Evolutionary conservation across 2,329 filamentous ascomycete genomes (phyloP).

Genomic region (Penicillium vulpinum): DNA sequence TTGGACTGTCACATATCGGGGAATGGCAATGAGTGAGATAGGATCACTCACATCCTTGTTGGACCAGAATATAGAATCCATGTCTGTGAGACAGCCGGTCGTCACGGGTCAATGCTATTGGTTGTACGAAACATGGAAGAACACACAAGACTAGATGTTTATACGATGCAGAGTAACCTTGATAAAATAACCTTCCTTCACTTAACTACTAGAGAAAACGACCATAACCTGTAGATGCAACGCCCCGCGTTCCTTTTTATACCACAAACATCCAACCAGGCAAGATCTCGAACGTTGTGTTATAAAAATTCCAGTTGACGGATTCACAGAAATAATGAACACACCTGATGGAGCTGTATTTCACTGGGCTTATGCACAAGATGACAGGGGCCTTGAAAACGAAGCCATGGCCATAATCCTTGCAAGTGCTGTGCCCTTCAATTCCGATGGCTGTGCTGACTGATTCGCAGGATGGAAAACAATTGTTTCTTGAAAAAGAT

Average conservation of each 20-base stretch:
- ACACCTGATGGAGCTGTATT: background rate
- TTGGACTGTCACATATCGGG: background rate
- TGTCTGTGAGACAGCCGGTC: background rate
- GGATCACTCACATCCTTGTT: background rate
- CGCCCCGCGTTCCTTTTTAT: background rate
- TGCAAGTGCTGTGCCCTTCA: background rate
- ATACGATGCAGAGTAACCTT: background rate
- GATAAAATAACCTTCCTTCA: background rate
- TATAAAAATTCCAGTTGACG: background rate
- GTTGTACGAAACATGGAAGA: background rate
- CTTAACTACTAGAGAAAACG: background rate
- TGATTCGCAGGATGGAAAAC: background rate
- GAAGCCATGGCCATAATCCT: background rate
- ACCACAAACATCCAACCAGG: background rate
- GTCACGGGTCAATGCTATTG: background rate
- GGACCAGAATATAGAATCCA: background rate
- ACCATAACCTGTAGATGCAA: background rate
- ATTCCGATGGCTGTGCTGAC: background rate
- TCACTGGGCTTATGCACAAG: background rate
- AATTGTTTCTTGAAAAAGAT: constrained; percentile 24
- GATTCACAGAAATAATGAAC: background rate
- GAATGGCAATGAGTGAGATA: background rate
- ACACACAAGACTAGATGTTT: background rate
- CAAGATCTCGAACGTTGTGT: background rate
- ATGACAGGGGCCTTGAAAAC: background rate